These are phyloP conservation scores for Pouteria campechiana DNA, from an alignment of 179 eudicot genomes.

Conservation along the genomic window DNA sequence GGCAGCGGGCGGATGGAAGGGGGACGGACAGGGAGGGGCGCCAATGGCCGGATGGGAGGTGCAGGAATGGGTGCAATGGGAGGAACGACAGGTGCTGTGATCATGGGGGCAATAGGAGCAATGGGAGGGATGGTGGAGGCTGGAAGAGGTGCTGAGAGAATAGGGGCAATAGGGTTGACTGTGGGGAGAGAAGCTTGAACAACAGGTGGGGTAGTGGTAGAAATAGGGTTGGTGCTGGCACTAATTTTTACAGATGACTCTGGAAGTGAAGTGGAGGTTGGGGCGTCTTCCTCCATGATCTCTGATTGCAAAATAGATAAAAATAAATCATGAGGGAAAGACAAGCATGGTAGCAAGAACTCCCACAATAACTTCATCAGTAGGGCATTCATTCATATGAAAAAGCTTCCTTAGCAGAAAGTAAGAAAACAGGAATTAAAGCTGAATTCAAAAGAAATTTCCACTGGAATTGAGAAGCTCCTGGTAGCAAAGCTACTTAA, in stretches of 20 bases:
- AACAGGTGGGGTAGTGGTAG: too few species aligned
- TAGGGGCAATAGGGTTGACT: conserved; percentile 8
- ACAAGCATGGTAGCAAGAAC: too few species aligned
- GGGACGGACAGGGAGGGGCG: conserved; percentile 55
- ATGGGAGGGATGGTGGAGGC: conserved; percentile 15
- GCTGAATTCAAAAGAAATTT: too few species aligned
- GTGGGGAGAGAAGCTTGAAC: conserved; percentile 18
- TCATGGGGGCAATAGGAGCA: conserved; percentile 14
- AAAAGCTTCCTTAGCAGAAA: too few species aligned
- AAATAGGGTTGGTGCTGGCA: too few species aligned
- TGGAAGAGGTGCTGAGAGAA: conserved; percentile 7
- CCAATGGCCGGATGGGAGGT: conserved; percentile 41
- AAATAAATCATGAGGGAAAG: too few species aligned
- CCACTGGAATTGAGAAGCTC: too few species aligned
- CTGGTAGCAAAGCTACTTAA: too few species aligned
- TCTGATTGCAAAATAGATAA: too few species aligned
- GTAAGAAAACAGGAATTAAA: too few species aligned
- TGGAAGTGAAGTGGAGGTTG: conserved; percentile 20
- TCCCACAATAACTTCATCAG: too few species aligned
- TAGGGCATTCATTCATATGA: too few species aligned
- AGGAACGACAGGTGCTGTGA: conserved; percentile 26
- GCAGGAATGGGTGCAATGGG: conserved; percentile 40
- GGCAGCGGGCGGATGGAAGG: conserved; percentile 43
- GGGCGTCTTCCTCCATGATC: conserved; percentile 51
- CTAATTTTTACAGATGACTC: conserved; percentile 17